A percentile compares a stretch with the other conserved stretches of the same genome.
Conservation (phyloP, 495 filamentous ascomycete genomes). For the Neurospora tetraspora region DNA sequence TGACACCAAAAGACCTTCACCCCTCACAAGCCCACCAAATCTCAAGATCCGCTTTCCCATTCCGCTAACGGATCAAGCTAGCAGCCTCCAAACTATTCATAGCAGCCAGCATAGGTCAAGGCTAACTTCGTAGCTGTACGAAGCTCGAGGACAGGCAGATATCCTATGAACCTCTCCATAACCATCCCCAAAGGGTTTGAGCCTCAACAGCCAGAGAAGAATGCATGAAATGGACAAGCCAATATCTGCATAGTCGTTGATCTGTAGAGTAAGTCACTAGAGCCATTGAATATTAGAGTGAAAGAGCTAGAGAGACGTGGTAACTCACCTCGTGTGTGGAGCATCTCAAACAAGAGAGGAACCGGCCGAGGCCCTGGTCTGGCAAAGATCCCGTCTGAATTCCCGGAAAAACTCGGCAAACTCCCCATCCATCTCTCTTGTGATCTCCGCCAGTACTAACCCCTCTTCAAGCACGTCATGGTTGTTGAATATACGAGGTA, state of each 20-base stretch:
- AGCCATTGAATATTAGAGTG: background rate
- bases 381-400: background rate
- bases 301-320: background rate
- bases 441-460: background rate
- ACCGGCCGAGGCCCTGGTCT: background rate
- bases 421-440: too few species aligned
- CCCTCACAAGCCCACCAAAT: background rate
- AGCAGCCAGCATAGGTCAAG: background rate
- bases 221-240: too few species aligned
- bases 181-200: background rate
- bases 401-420: too few species aligned
- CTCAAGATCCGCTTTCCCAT: background rate
- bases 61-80: background rate
- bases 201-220: background rate
- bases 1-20: background rate
- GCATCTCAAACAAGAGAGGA: background rate
- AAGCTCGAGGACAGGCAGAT: background rate
- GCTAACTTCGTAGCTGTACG: background rate
- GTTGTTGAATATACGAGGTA: background rate
- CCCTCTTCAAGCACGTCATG: background rate
- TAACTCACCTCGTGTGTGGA: background rate
- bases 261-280: background rate
- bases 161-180: background rate
- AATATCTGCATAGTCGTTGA: too few species aligned
- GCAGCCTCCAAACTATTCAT: background rate